Evolutionary conservation across 495 filamentous ascomycete genomes (phyloP).

Genomic region (Aspergillus cristatus): DNA sequence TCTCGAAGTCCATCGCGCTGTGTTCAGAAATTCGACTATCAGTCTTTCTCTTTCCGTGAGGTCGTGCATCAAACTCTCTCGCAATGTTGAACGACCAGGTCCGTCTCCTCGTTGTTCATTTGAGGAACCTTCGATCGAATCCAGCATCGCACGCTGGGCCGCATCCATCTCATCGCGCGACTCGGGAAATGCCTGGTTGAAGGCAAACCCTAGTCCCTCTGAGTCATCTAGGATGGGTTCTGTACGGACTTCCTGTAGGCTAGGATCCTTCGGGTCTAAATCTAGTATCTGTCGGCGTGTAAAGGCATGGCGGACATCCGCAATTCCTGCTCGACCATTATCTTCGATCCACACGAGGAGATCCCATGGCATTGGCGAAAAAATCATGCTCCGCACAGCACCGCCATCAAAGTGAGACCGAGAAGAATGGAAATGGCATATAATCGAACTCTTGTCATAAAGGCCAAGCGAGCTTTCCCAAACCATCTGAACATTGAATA

Average conservation of each 20-base stretch:
- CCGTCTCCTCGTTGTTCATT: conserved; percentile 12
- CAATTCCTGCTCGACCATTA: conserved; percentile 71
- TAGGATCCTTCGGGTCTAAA: conserved; percentile 48
- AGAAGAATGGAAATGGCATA: conserved; percentile 48
- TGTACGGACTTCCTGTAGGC: conserved; percentile 43
- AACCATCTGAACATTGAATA: conserved; percentile 52
- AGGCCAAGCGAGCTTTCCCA: conserved; percentile 23
- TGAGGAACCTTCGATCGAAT: conserved; percentile 16
- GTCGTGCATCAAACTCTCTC: conserved; percentile 35
- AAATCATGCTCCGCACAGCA: conserved; percentile 83
- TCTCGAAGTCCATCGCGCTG: conserved; percentile 31
- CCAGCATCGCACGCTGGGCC: conserved; percentile 23
- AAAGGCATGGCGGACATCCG: conserved; percentile 73
- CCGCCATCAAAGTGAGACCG: conserved; percentile 52
- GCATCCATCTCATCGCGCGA: conserved; percentile 23
- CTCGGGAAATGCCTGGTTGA: conserved; percentile 7
- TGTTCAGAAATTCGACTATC: conserved; percentile 48
- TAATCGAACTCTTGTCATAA: conserved; percentile 25
- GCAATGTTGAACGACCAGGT: conserved; percentile 20
- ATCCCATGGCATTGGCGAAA: conserved; percentile 84
- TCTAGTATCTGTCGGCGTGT: conserved; percentile 63
- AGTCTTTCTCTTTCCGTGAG: conserved; percentile 48
- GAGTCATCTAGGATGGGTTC: conserved; percentile 28
- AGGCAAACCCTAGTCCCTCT: conserved; percentile 12
- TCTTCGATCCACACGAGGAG: conserved; percentile 91